Conservation (phyloP, 2,329 filamentous ascomycete species). For the Fusarium succisae region DNA sequence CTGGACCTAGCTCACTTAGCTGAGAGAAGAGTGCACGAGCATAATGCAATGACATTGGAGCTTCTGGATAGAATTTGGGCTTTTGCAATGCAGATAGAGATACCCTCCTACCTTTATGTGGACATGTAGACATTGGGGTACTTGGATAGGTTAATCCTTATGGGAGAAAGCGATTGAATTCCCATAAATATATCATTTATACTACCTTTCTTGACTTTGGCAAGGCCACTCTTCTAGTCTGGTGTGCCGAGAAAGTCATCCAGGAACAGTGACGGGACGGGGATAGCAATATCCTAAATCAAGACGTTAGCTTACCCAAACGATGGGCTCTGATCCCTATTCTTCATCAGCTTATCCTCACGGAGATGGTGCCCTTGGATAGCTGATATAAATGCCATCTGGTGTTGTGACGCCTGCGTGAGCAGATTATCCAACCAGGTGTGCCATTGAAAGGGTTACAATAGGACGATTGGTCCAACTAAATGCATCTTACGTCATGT, state of each 20-base stretch:
- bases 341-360: not conserved
- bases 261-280: not conserved
- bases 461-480: not conserved
- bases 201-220: not conserved
- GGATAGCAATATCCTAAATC: not conserved
- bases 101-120: conserved; percentile 32
- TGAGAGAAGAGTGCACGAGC: conserved; percentile 18
- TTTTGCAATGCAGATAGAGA: conserved; percentile 24
- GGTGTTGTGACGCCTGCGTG: not conserved
- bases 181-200: not conserved
- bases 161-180: conserved; percentile 4
- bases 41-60: conserved; percentile 21
- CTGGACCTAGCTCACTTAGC: conserved; percentile 7
- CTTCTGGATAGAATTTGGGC: conserved; percentile 22
- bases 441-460: not conserved
- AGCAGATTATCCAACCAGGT: not conserved
- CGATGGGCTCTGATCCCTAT: not conserved
- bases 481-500: conserved; percentile 26
- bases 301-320: not conserved
- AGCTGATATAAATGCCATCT: not conserved
- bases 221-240: not conserved
- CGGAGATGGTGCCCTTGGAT: not conserved
- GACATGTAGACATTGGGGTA: conserved; percentile 25
- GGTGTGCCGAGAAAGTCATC: not conserved
- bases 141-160: conserved; percentile 4